A percentile compares a stretch with the other conserved stretches of the same genome.
These are phyloP conservation scores for Citrullus colocynthis DNA, from an alignment of 306 rosid genomes.

Conservation along the genomic window DNA sequence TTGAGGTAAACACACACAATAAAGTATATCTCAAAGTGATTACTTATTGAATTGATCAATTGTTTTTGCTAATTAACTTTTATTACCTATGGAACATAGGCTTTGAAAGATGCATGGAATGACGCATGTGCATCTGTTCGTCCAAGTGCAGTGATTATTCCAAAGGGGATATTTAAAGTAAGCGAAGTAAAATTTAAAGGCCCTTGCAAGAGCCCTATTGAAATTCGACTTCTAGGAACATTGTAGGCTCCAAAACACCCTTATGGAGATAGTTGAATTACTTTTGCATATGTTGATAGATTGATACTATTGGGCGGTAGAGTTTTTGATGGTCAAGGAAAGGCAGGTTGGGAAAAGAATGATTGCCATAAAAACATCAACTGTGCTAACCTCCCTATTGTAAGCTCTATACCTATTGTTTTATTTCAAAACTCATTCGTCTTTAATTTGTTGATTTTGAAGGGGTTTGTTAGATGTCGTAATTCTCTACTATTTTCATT, in stretches of 20 bases:
- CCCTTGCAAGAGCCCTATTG: slow-evolving; percentile 11
- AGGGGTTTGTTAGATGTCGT: too few relatives aligned
- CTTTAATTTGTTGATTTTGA: too few relatives aligned
- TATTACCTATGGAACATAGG: too few relatives aligned
- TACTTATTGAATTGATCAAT: not conserved
- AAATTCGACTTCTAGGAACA: slow-evolving; percentile 15
- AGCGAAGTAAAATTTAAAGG: not conserved
- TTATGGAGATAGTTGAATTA: slow-evolving; percentile 16
- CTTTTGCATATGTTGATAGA: slow-evolving; percentile 3
- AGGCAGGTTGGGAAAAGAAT: slow-evolving; percentile 19
- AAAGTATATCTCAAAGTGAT: not conserved
- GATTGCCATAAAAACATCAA: slow-evolving; percentile 4
- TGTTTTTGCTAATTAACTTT: too few relatives aligned
- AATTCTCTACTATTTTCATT: too few relatives aligned
- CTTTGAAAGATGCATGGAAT: too few relatives aligned
- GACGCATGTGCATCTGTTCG: too few relatives aligned
- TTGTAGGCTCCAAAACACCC: slow-evolving; percentile 19
- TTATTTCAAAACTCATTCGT: too few relatives aligned
- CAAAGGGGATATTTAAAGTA: not conserved
- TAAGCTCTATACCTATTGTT: not conserved
- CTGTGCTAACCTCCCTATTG: slow-evolving; percentile 16
- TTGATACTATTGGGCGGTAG: slow-evolving; percentile 30
- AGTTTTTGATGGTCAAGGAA: slow-evolving; percentile 35
- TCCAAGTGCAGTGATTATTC: not conserved
- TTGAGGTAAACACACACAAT: not conserved